These are phyloP conservation scores for Blepharisma japonicum DNA, from an alignment of 73 alveolate genomes.

Conservation along the genomic window DNA sequence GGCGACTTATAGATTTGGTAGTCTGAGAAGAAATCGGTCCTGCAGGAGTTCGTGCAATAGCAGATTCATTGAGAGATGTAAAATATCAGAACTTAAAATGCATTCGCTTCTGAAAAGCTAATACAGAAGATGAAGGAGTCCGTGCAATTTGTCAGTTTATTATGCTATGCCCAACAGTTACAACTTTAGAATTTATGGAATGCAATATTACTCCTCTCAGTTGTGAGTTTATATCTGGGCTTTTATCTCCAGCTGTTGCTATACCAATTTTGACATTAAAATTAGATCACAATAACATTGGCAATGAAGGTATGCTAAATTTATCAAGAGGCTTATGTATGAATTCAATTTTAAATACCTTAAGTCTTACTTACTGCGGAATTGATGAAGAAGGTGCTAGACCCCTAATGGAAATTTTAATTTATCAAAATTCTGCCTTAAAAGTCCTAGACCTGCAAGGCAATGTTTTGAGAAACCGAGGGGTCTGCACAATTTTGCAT, in stretches of 20 bases:
- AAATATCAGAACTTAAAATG: constrained; percentile 35
- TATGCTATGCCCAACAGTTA: constrained; percentile 41
- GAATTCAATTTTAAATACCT: constrained; percentile 38
- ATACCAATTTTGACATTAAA: constrained; percentile 39
- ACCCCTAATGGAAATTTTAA: constrained; percentile 39
- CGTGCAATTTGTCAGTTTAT: constrained; percentile 40
- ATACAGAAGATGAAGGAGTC: constrained; percentile 58
- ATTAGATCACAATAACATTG: constrained; percentile 51
- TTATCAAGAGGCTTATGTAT: constrained; percentile 45
- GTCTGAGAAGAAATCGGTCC: constrained; percentile 30
- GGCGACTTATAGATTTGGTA: not conserved
- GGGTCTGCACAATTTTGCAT: constrained; percentile 42
- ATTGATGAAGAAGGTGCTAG: constrained; percentile 53
- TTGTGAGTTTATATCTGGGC: constrained; percentile 48
- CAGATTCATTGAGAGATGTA: constrained; percentile 10
- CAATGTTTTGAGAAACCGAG: constrained; percentile 46
- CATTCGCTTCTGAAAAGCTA: constrained; percentile 54
- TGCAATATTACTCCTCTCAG: constrained; percentile 52
- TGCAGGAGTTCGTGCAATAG: constrained; percentile 25
- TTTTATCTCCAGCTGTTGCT: constrained; percentile 42
- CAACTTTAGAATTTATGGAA: constrained; percentile 45
- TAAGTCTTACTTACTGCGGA: constrained; percentile 44
- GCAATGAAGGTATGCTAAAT: constrained; percentile 49
- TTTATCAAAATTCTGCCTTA: constrained; percentile 39
- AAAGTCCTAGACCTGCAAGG: constrained; percentile 54